Evolutionary conservation across 139 green algal genomes (phyloP), one percentile per base, ranked within the genome.

Genomic region (Diplosphaera chodatii): DNA sequence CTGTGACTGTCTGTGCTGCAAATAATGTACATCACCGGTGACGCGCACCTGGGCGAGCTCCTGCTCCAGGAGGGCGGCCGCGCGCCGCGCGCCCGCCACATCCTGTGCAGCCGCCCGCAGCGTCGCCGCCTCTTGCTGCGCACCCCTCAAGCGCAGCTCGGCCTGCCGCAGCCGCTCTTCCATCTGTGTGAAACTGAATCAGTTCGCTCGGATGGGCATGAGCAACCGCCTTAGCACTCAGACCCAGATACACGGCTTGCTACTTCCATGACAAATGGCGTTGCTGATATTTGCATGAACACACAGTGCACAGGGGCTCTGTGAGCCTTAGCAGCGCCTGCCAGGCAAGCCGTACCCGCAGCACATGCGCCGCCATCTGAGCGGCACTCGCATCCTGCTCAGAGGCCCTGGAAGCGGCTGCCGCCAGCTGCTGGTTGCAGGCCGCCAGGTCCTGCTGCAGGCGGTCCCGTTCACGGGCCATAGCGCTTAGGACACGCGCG

Each of bases 21-120:
- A n/a, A n/a, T n/a, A n/a, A n/a, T n/a, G n/a, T n/a, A n/a, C n/a
- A n/a, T n/a, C n/a, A n/a, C n/a, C n/a, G n/a, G n/a, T n/a, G n/a
- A n/a, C n/a, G n/a, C n/a, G 62, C 31, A 92, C 85, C 78, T 91
- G 89, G 48, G 85, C 87, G 59, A 81, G 77, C 74, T 91, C 86
- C 68, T 78, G 64, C 80, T 37, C 63, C 80, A 59, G 16, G 10
- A 25, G 22, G 48, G 48, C 48, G 18, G 25, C 18, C 48, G 22
- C 48, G 8, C 48, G 48, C 48, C 16, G 8, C 10, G 25, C 16
- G 48, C 3, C 48, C 48, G 48, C 48, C 10, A 25, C 16, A 25
- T 59, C 48, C 8, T 21, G 16, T 10, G 48, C 48, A 25, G 3
- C 25, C 48, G 48, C 48, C 10, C 48, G 13, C 16, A 59, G 48